phyloP scores from a whole-genome alignment of 2,329 filamentous ascomycete species.

The Coniochaeta sp. region DNA sequence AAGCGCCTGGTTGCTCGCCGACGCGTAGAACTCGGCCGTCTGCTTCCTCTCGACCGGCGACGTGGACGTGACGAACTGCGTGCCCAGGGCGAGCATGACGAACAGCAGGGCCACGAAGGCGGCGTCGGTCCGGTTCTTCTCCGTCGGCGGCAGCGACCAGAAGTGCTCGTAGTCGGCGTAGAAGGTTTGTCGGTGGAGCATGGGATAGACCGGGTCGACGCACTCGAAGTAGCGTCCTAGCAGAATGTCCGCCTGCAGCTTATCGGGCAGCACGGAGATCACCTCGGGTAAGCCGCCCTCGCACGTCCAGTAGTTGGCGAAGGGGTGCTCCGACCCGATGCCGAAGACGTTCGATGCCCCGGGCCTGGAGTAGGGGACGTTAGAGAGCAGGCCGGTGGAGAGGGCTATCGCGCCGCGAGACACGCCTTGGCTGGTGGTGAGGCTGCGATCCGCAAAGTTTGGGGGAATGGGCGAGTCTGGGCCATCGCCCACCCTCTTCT shows the following conservation, averaged over 20 bases:
- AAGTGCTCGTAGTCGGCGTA: slow-evolving; percentile 74
- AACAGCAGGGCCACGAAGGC: slow-evolving; percentile 67
- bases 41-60: slow-evolving; percentile 58
- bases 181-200: slow-evolving; percentile 69
- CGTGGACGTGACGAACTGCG: slow-evolving; percentile 62
- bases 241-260: slow-evolving; percentile 67
- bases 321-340: slow-evolving; percentile 71
- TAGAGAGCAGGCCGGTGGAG: slow-evolving; percentile 58
- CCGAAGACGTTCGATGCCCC: slow-evolving; percentile 73
- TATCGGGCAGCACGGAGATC: slow-evolving; percentile 67
- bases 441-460: slow-evolving; percentile 48
- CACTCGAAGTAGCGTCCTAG: slow-evolving; percentile 58
- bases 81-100: slow-evolving; percentile 70
- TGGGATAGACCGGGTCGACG: slow-evolving; percentile 75
- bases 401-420: slow-evolving; percentile 45
- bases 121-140: slow-evolving; percentile 57
- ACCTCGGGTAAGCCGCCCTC: slow-evolving; percentile 69
- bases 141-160: slow-evolving; percentile 53
- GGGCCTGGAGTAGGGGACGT: slow-evolving; percentile 64
- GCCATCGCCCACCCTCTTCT: slow-evolving; percentile 41
- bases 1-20: slow-evolving; percentile 70
- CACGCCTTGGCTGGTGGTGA: slow-evolving; percentile 34
- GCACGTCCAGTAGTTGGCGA: slow-evolving; percentile 81
- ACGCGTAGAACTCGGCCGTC: slow-evolving; percentile 76
- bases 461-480: slow-evolving; percentile 34